Percentiles rank a stretch among this genome's conserved stretches.
Evolutionary conservation across 2,329 filamentous ascomycete genomes (phyloP).

Genomic region (Talaromyces sp.): DNA sequence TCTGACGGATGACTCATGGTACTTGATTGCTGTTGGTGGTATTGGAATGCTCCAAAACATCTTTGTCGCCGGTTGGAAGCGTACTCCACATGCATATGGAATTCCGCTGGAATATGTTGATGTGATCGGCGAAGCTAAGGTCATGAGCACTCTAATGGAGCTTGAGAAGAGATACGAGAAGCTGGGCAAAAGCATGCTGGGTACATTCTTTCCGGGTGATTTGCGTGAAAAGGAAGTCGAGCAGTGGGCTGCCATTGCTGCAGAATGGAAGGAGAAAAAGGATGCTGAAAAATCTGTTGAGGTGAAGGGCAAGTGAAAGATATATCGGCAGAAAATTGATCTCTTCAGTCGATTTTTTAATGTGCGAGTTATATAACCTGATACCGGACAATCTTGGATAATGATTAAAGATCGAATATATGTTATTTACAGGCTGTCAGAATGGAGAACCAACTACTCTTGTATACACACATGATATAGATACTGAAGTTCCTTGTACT

Average conservation of each 20-base stretch:
- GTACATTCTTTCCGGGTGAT: conserved; percentile 30
- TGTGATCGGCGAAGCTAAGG: conserved; percentile 29
- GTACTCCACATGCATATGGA: conserved; percentile 30
- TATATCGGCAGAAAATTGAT: no score
- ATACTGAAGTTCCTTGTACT: no score
- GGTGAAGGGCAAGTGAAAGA: neutral
- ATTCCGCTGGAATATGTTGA: conserved; percentile 28
- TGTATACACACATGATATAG: neutral
- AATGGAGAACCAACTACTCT: neutral
- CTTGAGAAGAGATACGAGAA: conserved; percentile 30
- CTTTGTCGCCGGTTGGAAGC: conserved; percentile 30
- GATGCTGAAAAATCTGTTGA: neutral
- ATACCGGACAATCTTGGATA: neutral
- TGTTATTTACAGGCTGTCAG: neutral
- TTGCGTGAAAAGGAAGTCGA: conserved; percentile 19
- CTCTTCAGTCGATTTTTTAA: neutral
- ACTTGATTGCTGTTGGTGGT: conserved; percentile 39
- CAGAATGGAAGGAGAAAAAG: conserved; percentile 15
- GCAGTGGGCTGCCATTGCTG: conserved; percentile 18
- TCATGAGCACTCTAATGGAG: conserved; percentile 31
- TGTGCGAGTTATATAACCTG: neutral
- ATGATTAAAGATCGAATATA: neutral
- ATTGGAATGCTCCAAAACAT: conserved; percentile 44
- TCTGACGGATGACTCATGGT: conserved; percentile 40
- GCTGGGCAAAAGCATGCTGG: conserved; percentile 30